phyloP scores from a whole-genome alignment of 495 filamentous ascomycete genomes.

The Thozetella sp. region DNA sequence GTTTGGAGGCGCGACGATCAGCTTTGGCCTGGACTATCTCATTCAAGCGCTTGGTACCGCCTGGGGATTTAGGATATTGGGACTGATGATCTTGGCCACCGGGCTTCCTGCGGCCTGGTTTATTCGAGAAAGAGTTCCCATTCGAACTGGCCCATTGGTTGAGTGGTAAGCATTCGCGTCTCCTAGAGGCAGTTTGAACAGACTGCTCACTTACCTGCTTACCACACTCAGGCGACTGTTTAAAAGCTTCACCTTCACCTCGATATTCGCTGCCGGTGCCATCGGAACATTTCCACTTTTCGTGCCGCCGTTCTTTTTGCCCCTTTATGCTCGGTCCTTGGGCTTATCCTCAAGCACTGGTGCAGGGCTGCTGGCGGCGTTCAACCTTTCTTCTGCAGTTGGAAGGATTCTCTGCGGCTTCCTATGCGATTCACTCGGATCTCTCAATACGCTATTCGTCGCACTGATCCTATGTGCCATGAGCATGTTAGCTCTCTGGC shows the following conservation, averaged over 20 bases:
- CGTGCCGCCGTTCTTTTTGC: constrained; percentile 63
- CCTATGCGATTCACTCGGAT: constrained; percentile 49
- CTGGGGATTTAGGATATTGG: constrained; percentile 58
- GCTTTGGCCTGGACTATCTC: constrained; percentile 48
- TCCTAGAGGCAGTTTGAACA: not conserved
- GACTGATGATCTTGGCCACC: constrained; percentile 19
- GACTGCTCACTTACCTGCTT: not conserved
- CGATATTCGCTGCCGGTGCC: constrained; percentile 54
- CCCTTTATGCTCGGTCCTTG: constrained; percentile 31
- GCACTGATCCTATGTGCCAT: constrained; percentile 40
- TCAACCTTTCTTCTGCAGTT: constrained; percentile 55
- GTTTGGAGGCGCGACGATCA: constrained; percentile 52
- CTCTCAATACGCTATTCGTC: constrained; percentile 49
- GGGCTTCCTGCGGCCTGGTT: constrained; percentile 59
- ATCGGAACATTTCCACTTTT: constrained; percentile 63
- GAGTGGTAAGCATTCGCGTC: constrained; percentile 42
- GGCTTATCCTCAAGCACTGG: constrained; percentile 49
- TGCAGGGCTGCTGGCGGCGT: constrained; percentile 55
- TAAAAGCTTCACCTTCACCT: constrained; percentile 45
- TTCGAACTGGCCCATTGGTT: constrained; percentile 41
- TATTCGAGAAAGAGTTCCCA: constrained; percentile 52
- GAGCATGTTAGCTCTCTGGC: constrained; percentile 61
- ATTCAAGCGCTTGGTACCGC: constrained; percentile 46
- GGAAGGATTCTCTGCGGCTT: constrained; percentile 52
- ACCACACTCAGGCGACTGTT: constrained; percentile 42